Conservation (phyloP, 176 grass and related monocot species). For the Ananas comosus region DNA sequence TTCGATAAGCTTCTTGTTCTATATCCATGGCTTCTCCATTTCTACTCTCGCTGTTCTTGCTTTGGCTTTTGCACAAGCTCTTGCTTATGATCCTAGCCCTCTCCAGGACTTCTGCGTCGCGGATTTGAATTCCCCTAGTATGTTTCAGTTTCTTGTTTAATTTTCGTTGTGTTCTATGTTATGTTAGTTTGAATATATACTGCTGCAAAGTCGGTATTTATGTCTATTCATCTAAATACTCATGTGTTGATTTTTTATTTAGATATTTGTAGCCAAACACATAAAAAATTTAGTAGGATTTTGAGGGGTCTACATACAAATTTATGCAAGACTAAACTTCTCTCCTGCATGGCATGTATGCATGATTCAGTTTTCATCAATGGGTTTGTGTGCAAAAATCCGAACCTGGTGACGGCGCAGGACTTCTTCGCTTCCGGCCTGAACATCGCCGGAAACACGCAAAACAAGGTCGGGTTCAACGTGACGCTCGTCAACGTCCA, state of each 20-base stretch:
- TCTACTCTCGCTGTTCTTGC: slow-evolving; percentile 16
- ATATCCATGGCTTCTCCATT: slow-evolving; percentile 4
- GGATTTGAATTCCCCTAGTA: slow-evolving; percentile 6
- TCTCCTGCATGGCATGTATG: background rate
- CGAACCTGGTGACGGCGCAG: slow-evolving; percentile 2
- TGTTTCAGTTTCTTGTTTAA: background rate
- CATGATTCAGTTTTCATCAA: slow-evolving; percentile 6
- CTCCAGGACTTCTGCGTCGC: slow-evolving; percentile 52
- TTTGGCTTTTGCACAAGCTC: background rate
- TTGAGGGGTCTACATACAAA: too few species aligned
- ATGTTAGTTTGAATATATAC: too few species aligned
- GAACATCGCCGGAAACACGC: slow-evolving; percentile 4
- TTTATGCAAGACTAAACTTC: too few species aligned
- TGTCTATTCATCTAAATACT: too few species aligned
- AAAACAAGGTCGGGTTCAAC: slow-evolving; percentile 51
- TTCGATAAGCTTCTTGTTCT: background rate
- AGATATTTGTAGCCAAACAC: too few species aligned
- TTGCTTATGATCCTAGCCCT: slow-evolving; percentile 27
- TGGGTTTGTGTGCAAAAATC: slow-evolving; percentile 47
- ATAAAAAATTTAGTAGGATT: too few species aligned
- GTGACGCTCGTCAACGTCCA: slow-evolving; percentile 29
- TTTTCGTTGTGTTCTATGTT: background rate
- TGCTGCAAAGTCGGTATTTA: too few species aligned
- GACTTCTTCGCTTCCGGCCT: slow-evolving; percentile 53
- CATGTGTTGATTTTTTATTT: too few species aligned